phyloP scores from a whole-genome alignment of 305 asterid genomes.

The Fraxinus ornus region DNA sequence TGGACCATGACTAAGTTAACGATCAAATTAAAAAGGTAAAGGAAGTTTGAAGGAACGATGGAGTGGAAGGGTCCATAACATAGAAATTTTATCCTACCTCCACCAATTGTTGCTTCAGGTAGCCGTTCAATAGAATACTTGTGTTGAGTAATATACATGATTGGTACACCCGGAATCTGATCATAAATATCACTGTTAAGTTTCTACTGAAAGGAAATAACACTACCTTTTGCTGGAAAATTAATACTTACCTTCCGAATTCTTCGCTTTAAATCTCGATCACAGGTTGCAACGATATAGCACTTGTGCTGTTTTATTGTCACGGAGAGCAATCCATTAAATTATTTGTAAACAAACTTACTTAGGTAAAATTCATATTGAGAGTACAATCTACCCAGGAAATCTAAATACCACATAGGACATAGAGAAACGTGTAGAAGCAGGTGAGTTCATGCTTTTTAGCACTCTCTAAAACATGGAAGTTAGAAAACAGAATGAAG shows the following conservation, averaged over 20 bases:
- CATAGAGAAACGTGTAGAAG: not conserved
- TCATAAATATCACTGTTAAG: slow-evolving; percentile 3
- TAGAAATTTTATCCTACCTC: slow-evolving; percentile 51
- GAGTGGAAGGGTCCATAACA: not conserved
- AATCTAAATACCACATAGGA: not conserved
- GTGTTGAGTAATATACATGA: slow-evolving; percentile 86
- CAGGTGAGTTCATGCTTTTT: slow-evolving; percentile 8
- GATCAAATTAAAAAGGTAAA: not conserved
- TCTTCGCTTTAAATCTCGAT: slow-evolving; percentile 95
- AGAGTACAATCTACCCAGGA: not conserved
- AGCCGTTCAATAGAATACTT: slow-evolving; percentile 81
- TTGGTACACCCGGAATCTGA: slow-evolving; percentile 96
- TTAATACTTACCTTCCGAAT: slow-evolving; percentile 75
- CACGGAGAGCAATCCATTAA: slow-evolving; percentile 8
- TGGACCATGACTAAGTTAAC: not conserved
- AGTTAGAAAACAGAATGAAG: slow-evolving; percentile 3
- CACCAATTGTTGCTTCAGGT: slow-evolving; percentile 96
- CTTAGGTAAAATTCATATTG: slow-evolving; percentile 8
- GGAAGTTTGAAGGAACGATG: not conserved
- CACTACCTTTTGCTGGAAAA: not conserved
- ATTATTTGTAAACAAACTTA: not conserved
- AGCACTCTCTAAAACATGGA: not conserved
- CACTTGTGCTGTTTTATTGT: slow-evolving; percentile 77
- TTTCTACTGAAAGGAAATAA: not conserved
- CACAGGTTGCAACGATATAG: slow-evolving; percentile 97